These are phyloP conservation scores for Takakia lepidozioides DNA, from an alignment of 225 moss, liverwort and hornwort species.

Conservation along the genomic window DNA sequence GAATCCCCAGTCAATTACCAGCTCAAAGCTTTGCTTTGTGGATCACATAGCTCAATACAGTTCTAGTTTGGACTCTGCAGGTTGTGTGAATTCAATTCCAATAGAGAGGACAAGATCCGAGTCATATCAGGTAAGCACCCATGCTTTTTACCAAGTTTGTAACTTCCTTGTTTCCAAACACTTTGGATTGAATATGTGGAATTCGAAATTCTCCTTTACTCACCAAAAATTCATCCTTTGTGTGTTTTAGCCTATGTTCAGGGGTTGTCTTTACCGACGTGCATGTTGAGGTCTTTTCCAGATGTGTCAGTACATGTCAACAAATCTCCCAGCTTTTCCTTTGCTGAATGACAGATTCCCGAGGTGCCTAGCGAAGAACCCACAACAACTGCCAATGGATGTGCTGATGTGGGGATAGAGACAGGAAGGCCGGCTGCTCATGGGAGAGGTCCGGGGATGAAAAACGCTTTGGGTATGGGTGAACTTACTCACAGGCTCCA, in stretches of 20 bases:
- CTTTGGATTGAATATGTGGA: too few relatives aligned
- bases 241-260: too few relatives aligned
- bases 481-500: constrained; percentile 58
- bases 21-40: background rate
- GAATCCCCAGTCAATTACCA: too few relatives aligned
- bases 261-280: too few relatives aligned
- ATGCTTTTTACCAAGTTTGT: constrained; percentile 7
- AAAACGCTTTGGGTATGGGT: constrained; percentile 24
- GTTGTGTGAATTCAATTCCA: constrained; percentile 25
- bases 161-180: background rate
- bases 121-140: constrained; percentile 28
- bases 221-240: too few relatives aligned
- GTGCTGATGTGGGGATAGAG: constrained; percentile 8
- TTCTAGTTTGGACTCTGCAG: constrained; percentile 16
- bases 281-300: too few relatives aligned
- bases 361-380: constrained; percentile 25
- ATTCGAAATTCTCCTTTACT: too few relatives aligned
- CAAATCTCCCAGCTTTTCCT: too few relatives aligned
- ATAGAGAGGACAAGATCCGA: constrained; percentile 13
- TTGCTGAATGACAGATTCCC: constrained; percentile 34
- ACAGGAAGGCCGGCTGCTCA: constrained; percentile 13
- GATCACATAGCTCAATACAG: background rate
- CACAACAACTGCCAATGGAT: constrained; percentile 16
- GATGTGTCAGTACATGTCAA: too few relatives aligned
- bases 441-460: constrained; percentile 21